Percentiles rank a stretch among this genome's conserved stretches.
Evolutionary conservation across 2,329 filamentous ascomycete species (phyloP).

Genomic region (Botrytis aclada): DNA sequence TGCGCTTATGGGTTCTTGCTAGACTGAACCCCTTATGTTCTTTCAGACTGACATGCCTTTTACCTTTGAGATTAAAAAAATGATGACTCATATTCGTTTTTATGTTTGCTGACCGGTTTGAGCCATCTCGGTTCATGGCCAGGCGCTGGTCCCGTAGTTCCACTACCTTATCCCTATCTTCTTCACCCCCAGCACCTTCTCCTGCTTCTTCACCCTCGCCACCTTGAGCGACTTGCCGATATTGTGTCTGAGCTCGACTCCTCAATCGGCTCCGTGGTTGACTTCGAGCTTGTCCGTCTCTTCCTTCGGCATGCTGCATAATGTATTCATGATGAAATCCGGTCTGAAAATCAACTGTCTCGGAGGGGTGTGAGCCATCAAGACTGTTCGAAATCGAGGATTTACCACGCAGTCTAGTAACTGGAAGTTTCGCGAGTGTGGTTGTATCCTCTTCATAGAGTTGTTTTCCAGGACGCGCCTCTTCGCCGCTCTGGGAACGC

Average conservation of each 20-base stretch:
- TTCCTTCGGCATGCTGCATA: constrained; percentile 23
- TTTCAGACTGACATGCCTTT: constrained; percentile 53
- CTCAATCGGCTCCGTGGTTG: constrained; percentile 25
- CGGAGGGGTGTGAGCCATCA: constrained; percentile 29
- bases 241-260: constrained; percentile 26
- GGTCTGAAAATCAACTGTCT: constrained; percentile 32
- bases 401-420: constrained; percentile 4
- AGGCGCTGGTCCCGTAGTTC: constrained; percentile 6
- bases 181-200: neutral
- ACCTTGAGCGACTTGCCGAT: constrained; percentile 13
- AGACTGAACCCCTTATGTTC: constrained; percentile 50
- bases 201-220: neutral
- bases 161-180: constrained; percentile 11
- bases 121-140: constrained; percentile 8
- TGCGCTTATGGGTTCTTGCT: constrained; percentile 53
- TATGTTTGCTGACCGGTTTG: constrained; percentile 19
- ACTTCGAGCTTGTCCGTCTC: constrained; percentile 8
- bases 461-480: constrained; percentile 3
- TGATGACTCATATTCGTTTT: constrained; percentile 23
- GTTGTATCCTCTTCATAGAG: constrained; percentile 16
- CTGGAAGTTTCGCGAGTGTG: constrained; percentile 8
- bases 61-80: constrained; percentile 44
- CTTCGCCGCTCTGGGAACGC: constrained; percentile 5
- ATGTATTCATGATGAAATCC: constrained; percentile 25
- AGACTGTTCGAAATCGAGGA: constrained; percentile 24